Evolutionary conservation across 2,329 filamentous ascomycete species (phyloP), one percentile per base, ranked within the genome.

Genomic region (Phialocephala subalpina): DNA sequence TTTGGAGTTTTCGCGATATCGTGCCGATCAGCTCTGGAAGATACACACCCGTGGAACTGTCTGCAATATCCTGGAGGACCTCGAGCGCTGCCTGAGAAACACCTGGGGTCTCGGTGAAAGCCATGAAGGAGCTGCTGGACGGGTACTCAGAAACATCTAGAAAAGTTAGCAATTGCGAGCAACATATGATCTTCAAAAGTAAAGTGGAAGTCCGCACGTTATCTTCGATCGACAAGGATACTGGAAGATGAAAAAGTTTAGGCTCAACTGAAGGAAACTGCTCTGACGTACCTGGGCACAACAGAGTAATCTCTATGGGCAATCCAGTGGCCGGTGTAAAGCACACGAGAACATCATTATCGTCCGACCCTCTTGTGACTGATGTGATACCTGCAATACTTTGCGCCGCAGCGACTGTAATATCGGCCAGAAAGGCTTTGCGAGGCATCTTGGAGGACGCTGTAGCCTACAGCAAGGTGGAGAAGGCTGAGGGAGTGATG

Each of bases 341-440:
- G 4, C 78, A 81, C 75, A 95, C 91, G 16, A 83, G 84, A 64
- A 97, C 82, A 64, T 92, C 87, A 59, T 91, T 92, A 76, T 95
- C 91, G 36, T 91, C 90, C 5, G 89, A 87, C 18, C 91, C 91
- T 40, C 81, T 80, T 38, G 80, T 79, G 27, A 97, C 79, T 38
- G 82, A 75, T 57, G 79, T 79, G 57, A 96, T 81, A 58, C 83
- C 79, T 0, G 79, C 69, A 56, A 87, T 72, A 80, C 2, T 72
- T 72, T 22, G 78, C 73, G 47, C 75, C 73, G 16, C 73, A 67
- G 80, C 73, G 82, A 79, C 69, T 33, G 73, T 72, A 36, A 84
- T 66, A 75, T 94, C 90, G 59, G 82, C 80, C 57, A 88, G 82
- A 76, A 92, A 94, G 40, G 86, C 84, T 73, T 84, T 86, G 65